Evolutionary conservation across 805 yeast genomes (phyloP).

Genomic region (Groenewaldozyma tartarivorans): DNA sequence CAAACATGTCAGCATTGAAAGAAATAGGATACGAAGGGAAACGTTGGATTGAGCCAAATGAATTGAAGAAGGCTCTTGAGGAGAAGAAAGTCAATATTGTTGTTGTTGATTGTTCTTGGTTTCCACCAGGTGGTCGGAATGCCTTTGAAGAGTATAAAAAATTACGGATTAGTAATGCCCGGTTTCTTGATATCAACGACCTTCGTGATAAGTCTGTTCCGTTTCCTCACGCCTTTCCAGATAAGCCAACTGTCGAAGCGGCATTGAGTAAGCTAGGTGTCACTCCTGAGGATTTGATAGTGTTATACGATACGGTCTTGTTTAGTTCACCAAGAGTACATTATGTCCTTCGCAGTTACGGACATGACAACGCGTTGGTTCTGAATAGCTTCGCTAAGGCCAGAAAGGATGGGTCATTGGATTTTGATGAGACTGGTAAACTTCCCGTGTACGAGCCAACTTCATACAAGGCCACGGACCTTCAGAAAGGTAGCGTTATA

Average conservation of each 20-base stretch:
- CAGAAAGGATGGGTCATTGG: conserved; percentile 35
- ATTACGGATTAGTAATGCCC: conserved; percentile 56
- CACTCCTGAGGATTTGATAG: conserved; percentile 42
- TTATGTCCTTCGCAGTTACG: conserved; percentile 78
- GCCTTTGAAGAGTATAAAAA: conserved; percentile 41
- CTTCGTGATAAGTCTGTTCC: conserved; percentile 48
- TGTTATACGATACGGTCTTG: conserved; percentile 74
- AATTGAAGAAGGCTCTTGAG: not conserved
- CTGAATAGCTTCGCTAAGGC: conserved; percentile 61
- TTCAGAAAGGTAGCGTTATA: conserved; percentile 43
- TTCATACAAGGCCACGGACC: conserved; percentile 22
- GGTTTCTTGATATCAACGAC: conserved; percentile 70
- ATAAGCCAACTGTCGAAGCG: conserved; percentile 41
- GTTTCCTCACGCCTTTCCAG: conserved; percentile 90
- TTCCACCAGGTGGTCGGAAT: conserved; percentile 61
- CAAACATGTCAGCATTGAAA: not conserved
- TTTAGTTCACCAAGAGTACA: conserved; percentile 90
- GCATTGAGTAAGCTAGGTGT: conserved; percentile 29
- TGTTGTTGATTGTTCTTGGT: conserved; percentile 86
- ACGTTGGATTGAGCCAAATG: not conserved
- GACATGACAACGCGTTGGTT: conserved; percentile 59
- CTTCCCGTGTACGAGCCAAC: conserved; percentile 14
- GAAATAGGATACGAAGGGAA: not conserved
- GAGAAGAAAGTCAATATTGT: not conserved
- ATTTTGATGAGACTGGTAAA: conserved; percentile 31